A percentile compares a stretch with the other conserved stretches of the same genome.
Conservation (phyloP, 148 eudicot genomes). For the Amaranthus cruentus region DNA sequence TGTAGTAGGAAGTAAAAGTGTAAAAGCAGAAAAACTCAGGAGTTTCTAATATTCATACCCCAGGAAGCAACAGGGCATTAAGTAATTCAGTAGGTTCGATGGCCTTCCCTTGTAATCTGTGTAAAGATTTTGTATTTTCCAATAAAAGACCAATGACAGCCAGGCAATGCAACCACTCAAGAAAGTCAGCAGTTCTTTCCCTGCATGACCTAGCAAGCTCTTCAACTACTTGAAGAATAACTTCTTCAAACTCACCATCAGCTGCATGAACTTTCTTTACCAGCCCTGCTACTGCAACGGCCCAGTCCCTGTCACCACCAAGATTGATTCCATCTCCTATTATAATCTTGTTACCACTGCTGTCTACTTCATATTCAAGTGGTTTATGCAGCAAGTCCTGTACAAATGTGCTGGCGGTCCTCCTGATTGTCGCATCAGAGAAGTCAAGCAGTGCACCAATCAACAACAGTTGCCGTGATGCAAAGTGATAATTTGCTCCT, state of each 20-base stretch:
- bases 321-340: constrained; percentile 91
- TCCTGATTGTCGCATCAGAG: constrained; percentile 78
- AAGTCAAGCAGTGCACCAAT: constrained; percentile 89
- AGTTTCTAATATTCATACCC: constrained; percentile 42
- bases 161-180: constrained; percentile 93
- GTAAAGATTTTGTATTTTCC: constrained; percentile 61
- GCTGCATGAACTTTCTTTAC: constrained; percentile 74
- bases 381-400: constrained; percentile 55
- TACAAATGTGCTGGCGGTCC: constrained; percentile 63
- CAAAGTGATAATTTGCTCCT: constrained; percentile 75
- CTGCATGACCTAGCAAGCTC: constrained; percentile 90
- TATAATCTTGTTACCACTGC: constrained; percentile 50
- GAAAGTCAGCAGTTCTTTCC: constrained; percentile 85
- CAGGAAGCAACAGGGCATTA: constrained; percentile 80
- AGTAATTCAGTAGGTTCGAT: constrained; percentile 77
- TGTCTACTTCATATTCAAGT: constrained; percentile 66
- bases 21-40: not conserved
- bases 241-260: constrained; percentile 92
- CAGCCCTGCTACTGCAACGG: constrained; percentile 65
- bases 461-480: constrained; percentile 76
- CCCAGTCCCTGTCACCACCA: constrained; percentile 91
- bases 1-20: not conserved
- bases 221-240: constrained; percentile 54
- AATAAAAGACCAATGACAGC: constrained; percentile 75
- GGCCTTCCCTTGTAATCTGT: constrained; percentile 61